Evolutionary conservation across 345 rosid species (phyloP).

Genomic region (Salix purpurea): DNA sequence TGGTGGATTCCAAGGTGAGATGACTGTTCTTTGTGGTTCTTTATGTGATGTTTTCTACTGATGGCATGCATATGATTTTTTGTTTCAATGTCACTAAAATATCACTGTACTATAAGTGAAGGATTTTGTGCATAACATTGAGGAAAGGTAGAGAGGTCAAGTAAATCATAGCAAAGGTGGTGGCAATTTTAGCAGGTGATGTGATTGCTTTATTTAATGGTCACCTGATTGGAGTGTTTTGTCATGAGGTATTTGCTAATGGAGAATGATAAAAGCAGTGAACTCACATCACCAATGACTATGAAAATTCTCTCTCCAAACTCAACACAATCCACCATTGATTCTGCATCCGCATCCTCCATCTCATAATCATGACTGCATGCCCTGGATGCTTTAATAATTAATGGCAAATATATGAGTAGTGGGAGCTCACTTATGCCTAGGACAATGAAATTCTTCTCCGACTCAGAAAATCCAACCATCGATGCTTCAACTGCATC

Average conservation of each 20-base stretch:
- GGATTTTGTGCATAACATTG: not conserved
- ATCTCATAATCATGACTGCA: not conserved
- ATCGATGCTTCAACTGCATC: too few relatives aligned
- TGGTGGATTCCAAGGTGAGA: conserved; percentile 13
- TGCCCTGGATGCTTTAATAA: not conserved
- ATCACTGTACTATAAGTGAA: not conserved
- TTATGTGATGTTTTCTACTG: too few relatives aligned
- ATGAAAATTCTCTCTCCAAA: not conserved
- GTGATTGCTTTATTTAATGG: not conserved
- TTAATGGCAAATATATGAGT: too few relatives aligned
- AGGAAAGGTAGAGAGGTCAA: not conserved
- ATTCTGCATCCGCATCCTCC: not conserved
- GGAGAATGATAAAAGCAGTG: not conserved
- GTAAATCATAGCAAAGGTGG: not conserved
- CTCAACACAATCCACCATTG: not conserved
- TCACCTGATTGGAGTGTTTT: not conserved
- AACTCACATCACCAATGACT: not conserved
- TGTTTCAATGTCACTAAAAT: not conserved
- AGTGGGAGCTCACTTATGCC: too few relatives aligned
- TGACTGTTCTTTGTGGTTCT: not conserved
- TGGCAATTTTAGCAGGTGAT: not conserved
- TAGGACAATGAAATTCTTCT: too few relatives aligned
- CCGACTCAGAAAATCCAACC: too few relatives aligned
- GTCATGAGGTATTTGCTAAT: not conserved
- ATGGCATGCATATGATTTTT: not conserved